Conservation (phyloP, 345 rosid genomes). For the Syzygium oleosum region DNA sequence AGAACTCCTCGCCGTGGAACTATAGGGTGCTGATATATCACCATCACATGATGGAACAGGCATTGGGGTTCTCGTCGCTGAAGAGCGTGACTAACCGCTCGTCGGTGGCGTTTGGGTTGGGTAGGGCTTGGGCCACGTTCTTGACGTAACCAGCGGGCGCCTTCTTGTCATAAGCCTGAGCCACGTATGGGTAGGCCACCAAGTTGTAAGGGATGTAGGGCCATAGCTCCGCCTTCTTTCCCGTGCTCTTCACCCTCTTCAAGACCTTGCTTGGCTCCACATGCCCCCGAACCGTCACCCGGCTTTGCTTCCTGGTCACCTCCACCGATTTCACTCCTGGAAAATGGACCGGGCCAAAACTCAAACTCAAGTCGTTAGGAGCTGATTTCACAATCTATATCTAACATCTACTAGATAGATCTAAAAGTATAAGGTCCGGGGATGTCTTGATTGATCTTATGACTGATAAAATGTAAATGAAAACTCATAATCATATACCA, state of each 20-base stretch:
- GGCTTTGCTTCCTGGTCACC: conserved; percentile 2
- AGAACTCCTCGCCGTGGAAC: background rate
- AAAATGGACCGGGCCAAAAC: background rate
- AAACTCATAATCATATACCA: background rate
- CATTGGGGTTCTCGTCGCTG: conserved; percentile 3
- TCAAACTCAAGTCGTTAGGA: background rate
- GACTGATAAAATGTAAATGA: background rate
- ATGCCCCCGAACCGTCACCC: background rate
- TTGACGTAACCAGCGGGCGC: conserved; percentile 7
- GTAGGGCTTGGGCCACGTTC: background rate
- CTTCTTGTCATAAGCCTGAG: conserved; percentile 12
- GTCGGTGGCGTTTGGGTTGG: background rate
- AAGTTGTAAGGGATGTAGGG: conserved; percentile 5
- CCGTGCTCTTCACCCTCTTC: background rate
- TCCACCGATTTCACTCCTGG: conserved; percentile 6
- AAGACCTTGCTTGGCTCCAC: conserved; percentile 7
- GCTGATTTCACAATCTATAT: background rate
- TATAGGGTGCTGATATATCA: background rate
- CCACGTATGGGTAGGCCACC: conserved; percentile 2
- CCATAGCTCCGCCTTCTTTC: conserved; percentile 9
- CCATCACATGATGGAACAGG: background rate
- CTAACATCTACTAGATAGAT: background rate
- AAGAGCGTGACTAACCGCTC: background rate
- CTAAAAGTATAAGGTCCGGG: background rate
- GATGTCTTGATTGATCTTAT: background rate